Base-by-base conservation (phyloP, 208 protist genomes). In the Blastocrithidia nonstop region DNA sequence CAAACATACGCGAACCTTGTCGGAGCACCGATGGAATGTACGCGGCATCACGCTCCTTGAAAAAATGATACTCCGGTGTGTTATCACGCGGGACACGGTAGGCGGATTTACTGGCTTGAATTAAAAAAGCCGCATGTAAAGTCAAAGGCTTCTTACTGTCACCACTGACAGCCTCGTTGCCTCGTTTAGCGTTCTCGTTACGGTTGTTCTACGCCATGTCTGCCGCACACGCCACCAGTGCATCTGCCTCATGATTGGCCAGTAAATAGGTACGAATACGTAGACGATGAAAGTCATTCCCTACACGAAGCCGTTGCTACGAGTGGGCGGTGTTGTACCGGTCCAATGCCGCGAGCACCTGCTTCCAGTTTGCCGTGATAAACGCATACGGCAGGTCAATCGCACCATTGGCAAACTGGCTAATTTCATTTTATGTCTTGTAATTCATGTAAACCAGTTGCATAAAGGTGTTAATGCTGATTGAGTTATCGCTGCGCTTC, bases 391-490 rank as follows among this genome's bases (percentile, higher is more conserved):
- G 51, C 47, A 49, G 54, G 45, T 88, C 77, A 23, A 71, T 37
- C 17, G 57, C 55, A 29, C 61, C 51, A 11, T 56, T 43, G 9
- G 27, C 50, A 1, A 17, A 11, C 2, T 59, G 32, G n/a, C 52
- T 66, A 46, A 84, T 84, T 31, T 88, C 74, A 11, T 54, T 45
- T 27, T 82, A 68, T 13, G 79, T 78, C 54, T 88, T 88, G 68
- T 88, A 88, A 61, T 84, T 84, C 64, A 71, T 73, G 60, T 88
- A 88, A 5, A 84, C 57, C 13, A 88, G 64, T 48, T 80, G 58
- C 37, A 88, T 46, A 50, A 85, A 88, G 2, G 79, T 80, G 62
- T 88, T 84, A 51, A 76, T 65, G 48, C 51, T 58, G 40, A 88
- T 84, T 23, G 65, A 69, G 53, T 64, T 66, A 52, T 88, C 61